Evolutionary conservation across 352 stramenopile species (phyloP), one percentile per base, ranked within the genome.

Genomic region (Phytophthora megakarya): DNA sequence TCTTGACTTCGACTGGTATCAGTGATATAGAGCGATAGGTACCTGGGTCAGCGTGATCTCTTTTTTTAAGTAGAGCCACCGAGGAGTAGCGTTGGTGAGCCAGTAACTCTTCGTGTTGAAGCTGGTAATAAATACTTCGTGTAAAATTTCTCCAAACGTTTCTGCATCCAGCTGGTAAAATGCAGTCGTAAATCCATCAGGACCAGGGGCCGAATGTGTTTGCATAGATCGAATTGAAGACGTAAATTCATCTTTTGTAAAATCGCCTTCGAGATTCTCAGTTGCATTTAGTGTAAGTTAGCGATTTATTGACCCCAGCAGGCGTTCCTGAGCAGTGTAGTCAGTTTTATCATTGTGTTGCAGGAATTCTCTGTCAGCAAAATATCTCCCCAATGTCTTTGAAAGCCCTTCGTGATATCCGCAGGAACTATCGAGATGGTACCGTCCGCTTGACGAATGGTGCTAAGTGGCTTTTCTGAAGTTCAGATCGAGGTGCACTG

Each of bases 1-100:
- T n/a, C 23, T 54, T 62, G 8, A 62, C 44, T 43, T 62, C 33
- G 11, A 68, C 50, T 22, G 23, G 50, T 11, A 68, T 54, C 13
- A 68, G 21, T 3, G 38, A 10, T 18, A 68, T 62, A 0, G 35
- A 45, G 3, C 35, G 37, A 28, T 43, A 62, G 10, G 52, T 68
- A 1, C 26, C 50, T 0, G 30, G 52, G 7, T 50, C 45, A 0
- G 43, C 21, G 19, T 18, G 40, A 7, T 38, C 37, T n/a, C 23
- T 23, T 12, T 61, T 67, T 22, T 67, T 56, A 19, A 61, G 18
- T 5, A 67, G 22, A 3, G 44, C 15, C 7, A 57, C 60, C 3
- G 60, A 47, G 0, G 42, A 61, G 7, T 57, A n/a, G 2, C 43
- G 42, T 10, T 62, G 33, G 10, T 46, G 49, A 3, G 50, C 5